Evolutionary conservation across 345 rosid species (phyloP).

Genomic region (Salix suchowensis): DNA sequence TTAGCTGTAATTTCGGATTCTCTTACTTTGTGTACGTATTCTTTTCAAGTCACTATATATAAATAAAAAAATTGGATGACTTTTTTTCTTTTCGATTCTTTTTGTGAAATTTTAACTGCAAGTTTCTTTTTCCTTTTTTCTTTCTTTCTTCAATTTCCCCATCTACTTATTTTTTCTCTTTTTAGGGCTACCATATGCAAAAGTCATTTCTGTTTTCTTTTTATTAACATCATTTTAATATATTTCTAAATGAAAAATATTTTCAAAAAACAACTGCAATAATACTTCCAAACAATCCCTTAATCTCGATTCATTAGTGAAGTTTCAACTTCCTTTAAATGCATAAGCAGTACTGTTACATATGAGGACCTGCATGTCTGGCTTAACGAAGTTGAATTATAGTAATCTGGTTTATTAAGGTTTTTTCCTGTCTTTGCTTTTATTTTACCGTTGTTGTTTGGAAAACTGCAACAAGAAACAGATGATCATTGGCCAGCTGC

Average conservation of each 20-base stretch:
- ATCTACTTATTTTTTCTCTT: neutral
- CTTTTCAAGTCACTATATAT: neutral
- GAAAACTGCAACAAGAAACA: neutral
- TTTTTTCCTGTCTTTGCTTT: neutral
- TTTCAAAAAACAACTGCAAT: no score
- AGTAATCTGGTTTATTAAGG: no score
- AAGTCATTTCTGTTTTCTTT: neutral
- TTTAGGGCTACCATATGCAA: neutral
- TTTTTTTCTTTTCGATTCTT: neutral
- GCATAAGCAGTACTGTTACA: neutral
- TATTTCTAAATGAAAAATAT: no score
- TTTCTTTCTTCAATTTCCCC: no score
- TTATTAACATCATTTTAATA: no score
- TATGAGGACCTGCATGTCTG: neutral
- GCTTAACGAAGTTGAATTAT: no score
- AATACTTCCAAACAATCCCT: rapidly evolving
- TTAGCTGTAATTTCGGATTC: neutral
- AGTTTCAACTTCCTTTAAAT: neutral
- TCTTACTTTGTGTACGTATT: neutral
- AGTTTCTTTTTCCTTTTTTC: no score
- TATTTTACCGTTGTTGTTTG: neutral
- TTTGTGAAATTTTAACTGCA: neutral
- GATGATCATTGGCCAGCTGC: neutral
- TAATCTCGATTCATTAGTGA: neutral
- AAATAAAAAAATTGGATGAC: neutral